A percentile compares a stretch with the other conserved stretches of the same genome.
These are phyloP conservation scores for Hericium rajendrae DNA, from an alignment of 768 basidiomycete genomes.

Conservation along the genomic window DNA sequence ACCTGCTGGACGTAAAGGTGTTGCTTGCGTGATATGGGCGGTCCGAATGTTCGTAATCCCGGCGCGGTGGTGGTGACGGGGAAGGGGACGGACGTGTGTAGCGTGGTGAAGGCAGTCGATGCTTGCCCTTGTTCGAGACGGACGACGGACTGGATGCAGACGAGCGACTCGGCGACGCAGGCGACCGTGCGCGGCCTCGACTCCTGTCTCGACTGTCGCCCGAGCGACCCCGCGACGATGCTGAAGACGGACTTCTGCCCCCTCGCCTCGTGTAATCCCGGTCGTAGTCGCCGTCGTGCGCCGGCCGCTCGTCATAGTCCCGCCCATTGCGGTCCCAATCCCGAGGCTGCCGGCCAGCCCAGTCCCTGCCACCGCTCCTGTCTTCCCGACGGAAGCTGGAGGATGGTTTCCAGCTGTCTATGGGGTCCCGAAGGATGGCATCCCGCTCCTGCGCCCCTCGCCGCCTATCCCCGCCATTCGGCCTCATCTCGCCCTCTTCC, in stretches of 20 bases:
- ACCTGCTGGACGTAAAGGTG: neutral
- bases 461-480: neutral
- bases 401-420: neutral
- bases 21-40: slow-evolving; percentile 1
- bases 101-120: slow-evolving; percentile 20
- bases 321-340: slow-evolving; percentile 36
- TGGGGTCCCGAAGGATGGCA: neutral
- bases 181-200: slow-evolving; percentile 12
- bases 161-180: slow-evolving; percentile 19
- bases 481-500: neutral
- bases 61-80: neutral
- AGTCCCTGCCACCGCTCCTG: neutral
- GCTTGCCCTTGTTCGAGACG: slow-evolving; percentile 18
- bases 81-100: neutral
- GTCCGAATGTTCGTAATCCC: neutral
- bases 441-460: neutral
- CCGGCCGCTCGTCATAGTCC: slow-evolving; percentile 26
- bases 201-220: neutral
- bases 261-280: neutral
- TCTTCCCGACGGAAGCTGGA: neutral
- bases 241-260: neutral
- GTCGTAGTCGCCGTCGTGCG: slow-evolving; percentile 16
- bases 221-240: neutral
- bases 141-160: slow-evolving; percentile 15
- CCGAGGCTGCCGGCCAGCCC: neutral